Evolutionary conservation across 352 stramenopile genomes (phyloP).

Genomic region (Pythium coloratum): DNA sequence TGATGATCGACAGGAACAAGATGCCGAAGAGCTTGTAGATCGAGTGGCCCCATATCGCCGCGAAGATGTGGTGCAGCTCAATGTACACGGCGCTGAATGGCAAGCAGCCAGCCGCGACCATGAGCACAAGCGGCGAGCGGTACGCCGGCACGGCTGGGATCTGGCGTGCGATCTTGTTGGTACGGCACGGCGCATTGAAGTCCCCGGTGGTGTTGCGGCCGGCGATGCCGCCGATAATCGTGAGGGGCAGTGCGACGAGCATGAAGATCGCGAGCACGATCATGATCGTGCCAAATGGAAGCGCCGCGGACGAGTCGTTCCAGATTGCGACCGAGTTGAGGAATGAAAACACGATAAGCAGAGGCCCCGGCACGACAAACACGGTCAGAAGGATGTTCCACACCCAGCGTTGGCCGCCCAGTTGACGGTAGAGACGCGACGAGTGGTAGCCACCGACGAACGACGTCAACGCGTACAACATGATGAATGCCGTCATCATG

Average conservation of each 20-base stretch:
- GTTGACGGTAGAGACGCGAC: slow-evolving; percentile 93
- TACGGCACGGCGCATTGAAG: slow-evolving; percentile 94
- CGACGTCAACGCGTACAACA: slow-evolving; percentile 94
- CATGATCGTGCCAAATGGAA: slow-evolving; percentile 96
- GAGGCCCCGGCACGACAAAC: slow-evolving; percentile 89
- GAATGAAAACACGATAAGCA: slow-evolving; percentile 93
- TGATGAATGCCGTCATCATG: slow-evolving; percentile 92
- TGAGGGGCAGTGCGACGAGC: slow-evolving; percentile 93
- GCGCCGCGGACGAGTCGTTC: slow-evolving; percentile 94
- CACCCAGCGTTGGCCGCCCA: slow-evolving; percentile 94
- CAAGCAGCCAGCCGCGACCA: slow-evolving; percentile 94
- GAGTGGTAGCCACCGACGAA: slow-evolving; percentile 93
- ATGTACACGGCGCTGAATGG: slow-evolving; percentile 99
- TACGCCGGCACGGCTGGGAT: slow-evolving; percentile 92
- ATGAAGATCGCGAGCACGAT: slow-evolving; percentile 92
- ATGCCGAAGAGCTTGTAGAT: slow-evolving; percentile 99
- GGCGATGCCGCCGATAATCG: slow-evolving; percentile 93
- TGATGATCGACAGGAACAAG: slow-evolving; percentile 94
- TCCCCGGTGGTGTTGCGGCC: slow-evolving; percentile 90
- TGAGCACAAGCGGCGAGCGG: slow-evolving; percentile 75
- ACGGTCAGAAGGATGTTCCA: slow-evolving; percentile 94
- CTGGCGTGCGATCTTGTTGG: slow-evolving; percentile 95
- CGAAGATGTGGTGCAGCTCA: slow-evolving; percentile 98
- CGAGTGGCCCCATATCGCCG: slow-evolving; percentile 97
- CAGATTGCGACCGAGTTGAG: slow-evolving; percentile 95